These are phyloP conservation scores for Ophiostoma populinum DNA, from an alignment of 2,329 filamentous ascomycete genomes.

Conservation along the genomic window DNA sequence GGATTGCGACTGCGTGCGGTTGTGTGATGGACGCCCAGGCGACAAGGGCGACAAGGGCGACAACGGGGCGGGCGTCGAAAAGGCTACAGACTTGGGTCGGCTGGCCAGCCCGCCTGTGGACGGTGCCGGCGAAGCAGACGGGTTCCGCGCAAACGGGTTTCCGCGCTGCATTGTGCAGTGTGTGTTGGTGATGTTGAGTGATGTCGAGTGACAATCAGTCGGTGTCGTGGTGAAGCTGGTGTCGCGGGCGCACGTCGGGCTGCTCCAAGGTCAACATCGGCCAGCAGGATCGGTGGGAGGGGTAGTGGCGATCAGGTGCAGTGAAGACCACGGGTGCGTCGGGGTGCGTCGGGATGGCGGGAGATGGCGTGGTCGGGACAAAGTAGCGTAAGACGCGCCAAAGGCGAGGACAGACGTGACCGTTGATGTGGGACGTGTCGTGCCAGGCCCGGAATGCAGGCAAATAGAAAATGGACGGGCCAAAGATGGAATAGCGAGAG, in stretches of 20 bases:
- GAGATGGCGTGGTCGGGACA: slow-evolving; percentile 5
- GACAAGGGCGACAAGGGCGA: slow-evolving; percentile 29
- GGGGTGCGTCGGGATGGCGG: background rate
- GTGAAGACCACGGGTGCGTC: background rate
- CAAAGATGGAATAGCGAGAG: too few relatives aligned
- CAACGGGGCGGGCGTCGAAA: slow-evolving; percentile 36
- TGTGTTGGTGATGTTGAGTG: background rate
- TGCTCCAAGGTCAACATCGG: slow-evolving; percentile 6
- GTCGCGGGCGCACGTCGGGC: background rate
- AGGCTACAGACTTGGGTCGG: slow-evolving; percentile 60
- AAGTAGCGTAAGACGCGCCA: too few relatives aligned
- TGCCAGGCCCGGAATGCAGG: too few relatives aligned
- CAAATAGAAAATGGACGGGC: too few relatives aligned
- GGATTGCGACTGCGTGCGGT: slow-evolving; percentile 18
- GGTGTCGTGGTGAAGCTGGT: background rate
- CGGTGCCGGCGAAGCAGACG: slow-evolving; percentile 43
- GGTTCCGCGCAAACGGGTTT: slow-evolving; percentile 60
- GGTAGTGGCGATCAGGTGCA: too few relatives aligned
- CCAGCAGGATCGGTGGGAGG: slow-evolving; percentile 1
- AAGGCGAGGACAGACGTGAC: too few relatives aligned
- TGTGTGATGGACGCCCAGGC: slow-evolving; percentile 32
- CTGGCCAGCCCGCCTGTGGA: slow-evolving; percentile 24
- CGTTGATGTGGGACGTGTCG: too few relatives aligned
- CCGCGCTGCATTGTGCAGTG: slow-evolving; percentile 31
- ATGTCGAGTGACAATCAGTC: background rate